These are phyloP conservation scores for Penicillium bovifimosum DNA, from an alignment of 495 filamentous ascomycete species.

Conservation along the genomic window DNA sequence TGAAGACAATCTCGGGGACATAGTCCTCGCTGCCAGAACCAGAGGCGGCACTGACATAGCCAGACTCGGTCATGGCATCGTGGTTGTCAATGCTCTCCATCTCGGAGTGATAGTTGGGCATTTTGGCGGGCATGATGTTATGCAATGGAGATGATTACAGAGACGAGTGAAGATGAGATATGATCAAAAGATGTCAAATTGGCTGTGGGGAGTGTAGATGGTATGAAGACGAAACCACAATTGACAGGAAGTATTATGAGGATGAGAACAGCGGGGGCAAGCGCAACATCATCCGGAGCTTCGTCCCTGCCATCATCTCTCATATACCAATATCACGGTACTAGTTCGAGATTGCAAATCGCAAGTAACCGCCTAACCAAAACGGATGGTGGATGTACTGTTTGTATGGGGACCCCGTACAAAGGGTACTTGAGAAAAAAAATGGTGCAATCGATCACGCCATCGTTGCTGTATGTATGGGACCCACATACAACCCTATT, in stretches of 20 bases:
- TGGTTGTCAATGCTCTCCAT: slow-evolving; percentile 32
- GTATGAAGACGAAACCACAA: slow-evolving; percentile 19
- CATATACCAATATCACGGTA: too few species aligned
- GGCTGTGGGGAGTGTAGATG: slow-evolving; percentile 3
- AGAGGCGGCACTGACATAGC: slow-evolving; percentile 74
- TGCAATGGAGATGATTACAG: background rate
- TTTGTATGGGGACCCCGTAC: too few species aligned
- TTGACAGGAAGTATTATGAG: slow-evolving; percentile 28
- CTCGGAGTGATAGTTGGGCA: slow-evolving; percentile 38
- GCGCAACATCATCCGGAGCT: slow-evolving; percentile 30
- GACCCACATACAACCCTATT: too few species aligned
- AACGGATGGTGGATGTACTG: background rate
- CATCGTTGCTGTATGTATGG: background rate
- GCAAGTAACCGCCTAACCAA: background rate
- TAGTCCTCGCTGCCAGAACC: slow-evolving; percentile 61
- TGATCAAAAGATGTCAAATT: slow-evolving; percentile 1
- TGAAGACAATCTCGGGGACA: slow-evolving; percentile 76
- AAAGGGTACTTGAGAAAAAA: background rate
- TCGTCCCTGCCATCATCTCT: slow-evolving; percentile 20
- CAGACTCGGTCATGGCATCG: slow-evolving; percentile 62
- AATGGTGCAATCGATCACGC: background rate
- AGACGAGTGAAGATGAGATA: slow-evolving; percentile 1
- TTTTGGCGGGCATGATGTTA: slow-evolving; percentile 40
- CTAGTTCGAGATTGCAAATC: too few species aligned
- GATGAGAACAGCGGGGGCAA: slow-evolving; percentile 26